Base-by-base conservation (phyloP, 106 monocot species). In the Phalaenopsis aphrodite region DNA sequence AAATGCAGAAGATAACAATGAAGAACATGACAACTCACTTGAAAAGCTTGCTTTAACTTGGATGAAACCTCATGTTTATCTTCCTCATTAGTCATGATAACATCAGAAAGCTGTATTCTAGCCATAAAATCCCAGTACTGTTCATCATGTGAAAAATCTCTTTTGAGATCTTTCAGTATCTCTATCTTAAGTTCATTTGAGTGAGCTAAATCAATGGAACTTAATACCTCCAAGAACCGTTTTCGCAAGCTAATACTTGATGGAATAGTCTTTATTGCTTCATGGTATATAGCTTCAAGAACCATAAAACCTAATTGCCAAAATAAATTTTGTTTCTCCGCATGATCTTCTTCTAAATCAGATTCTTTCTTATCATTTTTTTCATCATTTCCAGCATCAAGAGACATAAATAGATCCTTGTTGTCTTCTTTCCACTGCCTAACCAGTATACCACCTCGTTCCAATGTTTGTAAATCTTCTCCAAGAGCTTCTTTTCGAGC, bases 401-500 rank as follows among this genome's bases (percentile, higher is more conserved):
- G 78, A 8, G 91, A 75, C 82, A 98, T 86, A 66, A 86, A 96
- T 17, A 86, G 23, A 64, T 94, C 91, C 68, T 83, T 82, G 76
- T 93, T 87, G 66, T 91, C 92, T 83, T 93, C 87, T 82, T 93
- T 90, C 92, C 90, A 90, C 19, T 83, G 82, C 1, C 81, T 76
- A 36, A 58, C 58, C 67, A 85, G 85, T 10, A 21, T 47, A 83
- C 42, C 68, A 74, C 79, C 85, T 80, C 19, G 47, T 52, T 75
- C 39, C 48, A 84, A 74, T 56, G 73, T 84, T 17, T 81, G 77
- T 39, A 69, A 39, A 56, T 84, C 84, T 79, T 92, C 90, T 58
- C 90, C 97, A 78, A 94, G 85, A 79, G 87, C 91, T 69, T 86
- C 75, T 77, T 94, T 97, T 65, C 97, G 82, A 75, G 92, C 92